Percentiles rank a stretch among this genome's conserved stretches.
These are phyloP conservation scores for Claviceps arundinis DNA, from an alignment of 2,329 filamentous ascomycete species.

Conservation along the genomic window DNA sequence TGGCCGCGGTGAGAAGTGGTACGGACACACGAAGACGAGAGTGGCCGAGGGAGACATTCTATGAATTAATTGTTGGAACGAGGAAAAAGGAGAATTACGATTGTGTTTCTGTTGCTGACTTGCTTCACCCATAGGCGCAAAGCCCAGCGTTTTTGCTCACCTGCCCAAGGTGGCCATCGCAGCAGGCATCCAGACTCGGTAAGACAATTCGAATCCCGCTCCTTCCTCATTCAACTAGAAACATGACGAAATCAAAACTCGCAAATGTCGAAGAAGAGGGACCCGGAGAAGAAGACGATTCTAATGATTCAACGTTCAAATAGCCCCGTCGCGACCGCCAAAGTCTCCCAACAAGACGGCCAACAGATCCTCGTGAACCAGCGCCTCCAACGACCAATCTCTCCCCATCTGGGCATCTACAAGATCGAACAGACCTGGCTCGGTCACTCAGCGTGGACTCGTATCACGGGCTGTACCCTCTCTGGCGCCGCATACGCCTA, in stretches of 20 bases:
- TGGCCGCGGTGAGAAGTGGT: too few species aligned
- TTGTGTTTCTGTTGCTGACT: neutral
- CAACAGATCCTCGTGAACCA: slow-evolving; percentile 63
- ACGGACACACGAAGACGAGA: too few species aligned
- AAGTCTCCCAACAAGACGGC: slow-evolving; percentile 39
- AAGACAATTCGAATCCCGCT: slow-evolving; percentile 8
- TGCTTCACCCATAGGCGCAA: slow-evolving; percentile 20
- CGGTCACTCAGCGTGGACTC: slow-evolving; percentile 57
- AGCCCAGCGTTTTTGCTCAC: slow-evolving; percentile 31
- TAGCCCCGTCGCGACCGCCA: slow-evolving; percentile 42
- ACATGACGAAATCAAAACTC: neutral
- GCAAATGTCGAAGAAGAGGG: neutral
- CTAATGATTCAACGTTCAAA: neutral
- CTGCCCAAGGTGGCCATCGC: slow-evolving; percentile 28
- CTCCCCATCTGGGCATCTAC: slow-evolving; percentile 82
- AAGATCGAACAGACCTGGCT: slow-evolving; percentile 76
- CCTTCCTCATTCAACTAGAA: neutral
- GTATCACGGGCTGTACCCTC: slow-evolving; percentile 66
- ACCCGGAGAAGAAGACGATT: neutral
- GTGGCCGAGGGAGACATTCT: neutral
- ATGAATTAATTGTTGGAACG: neutral
- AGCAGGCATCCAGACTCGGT: slow-evolving; percentile 34
- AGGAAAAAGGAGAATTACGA: neutral
- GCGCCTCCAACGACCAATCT: slow-evolving; percentile 67
- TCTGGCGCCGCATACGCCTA: slow-evolving; percentile 69